Conservation (phyloP, 2,329 filamentous ascomycete genomes). For the Tolypocladium tropicale region DNA sequence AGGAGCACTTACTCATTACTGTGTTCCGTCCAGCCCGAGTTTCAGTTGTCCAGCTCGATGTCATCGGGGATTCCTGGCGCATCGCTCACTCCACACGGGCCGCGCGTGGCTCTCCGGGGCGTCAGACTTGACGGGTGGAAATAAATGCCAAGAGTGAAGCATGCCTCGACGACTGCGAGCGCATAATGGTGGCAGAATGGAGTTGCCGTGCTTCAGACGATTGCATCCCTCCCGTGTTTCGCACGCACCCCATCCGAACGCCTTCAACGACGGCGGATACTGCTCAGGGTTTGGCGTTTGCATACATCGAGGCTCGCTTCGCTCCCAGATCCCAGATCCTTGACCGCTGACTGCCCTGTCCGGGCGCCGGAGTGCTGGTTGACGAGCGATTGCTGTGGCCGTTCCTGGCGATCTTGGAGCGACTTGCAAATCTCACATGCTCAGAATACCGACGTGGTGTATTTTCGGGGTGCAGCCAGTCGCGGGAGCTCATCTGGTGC, state of each 20-base stretch:
- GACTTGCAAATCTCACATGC: background rate
- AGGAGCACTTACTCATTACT: background rate
- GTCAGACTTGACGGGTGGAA: background rate
- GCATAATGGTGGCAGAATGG: background rate
- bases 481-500: too few species aligned
- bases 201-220: background rate
- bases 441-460: background rate
- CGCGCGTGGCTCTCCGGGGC: background rate
- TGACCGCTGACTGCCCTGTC: too few species aligned
- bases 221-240: background rate
- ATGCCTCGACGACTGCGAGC: background rate
- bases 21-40: background rate
- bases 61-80: too few species aligned
- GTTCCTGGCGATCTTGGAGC: background rate
- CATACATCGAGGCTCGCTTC: too few species aligned
- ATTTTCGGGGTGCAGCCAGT: too few species aligned
- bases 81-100: background rate
- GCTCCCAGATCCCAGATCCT: too few species aligned
- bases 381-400: too few species aligned
- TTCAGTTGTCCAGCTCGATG: background rate
- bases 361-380: too few species aligned
- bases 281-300: background rate
- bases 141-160: background rate
- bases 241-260: background rate
- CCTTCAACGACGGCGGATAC: background rate